A percentile compares a stretch with the other conserved stretches of the same genome.
Conservation (phyloP, 2,329 filamentous ascomycete species). For the Beauveria sp. region DNA sequence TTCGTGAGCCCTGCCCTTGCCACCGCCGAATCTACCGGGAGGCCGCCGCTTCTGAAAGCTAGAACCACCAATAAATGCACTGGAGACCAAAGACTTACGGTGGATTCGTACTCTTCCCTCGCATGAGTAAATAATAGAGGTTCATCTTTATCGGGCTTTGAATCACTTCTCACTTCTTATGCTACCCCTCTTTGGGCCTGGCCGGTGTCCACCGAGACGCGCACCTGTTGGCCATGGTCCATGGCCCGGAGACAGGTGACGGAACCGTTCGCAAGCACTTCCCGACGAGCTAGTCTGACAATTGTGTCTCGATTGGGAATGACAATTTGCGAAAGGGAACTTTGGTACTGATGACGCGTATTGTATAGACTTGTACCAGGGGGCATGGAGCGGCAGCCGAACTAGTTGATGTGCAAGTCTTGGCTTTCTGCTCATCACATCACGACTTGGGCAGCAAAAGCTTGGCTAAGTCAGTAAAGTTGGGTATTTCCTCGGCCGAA, state of each 20-base stretch:
- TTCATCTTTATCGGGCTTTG: not conserved
- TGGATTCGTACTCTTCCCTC: not conserved
- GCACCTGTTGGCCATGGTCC: not conserved
- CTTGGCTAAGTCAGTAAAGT: not conserved
- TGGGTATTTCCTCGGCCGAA: not conserved
- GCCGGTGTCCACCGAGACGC: not conserved
- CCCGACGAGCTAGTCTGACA: not conserved
- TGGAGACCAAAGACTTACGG: not conserved
- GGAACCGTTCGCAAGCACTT: not conserved
- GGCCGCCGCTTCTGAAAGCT: not conserved
- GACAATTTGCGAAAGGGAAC: not conserved
- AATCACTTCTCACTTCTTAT: not conserved
- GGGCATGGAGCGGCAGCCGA: not conserved
- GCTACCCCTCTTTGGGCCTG: not conserved
- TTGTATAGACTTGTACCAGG: not conserved
- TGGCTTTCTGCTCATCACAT: not conserved
- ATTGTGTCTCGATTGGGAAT: not conserved
- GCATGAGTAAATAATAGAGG: not conserved
- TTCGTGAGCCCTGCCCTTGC: not conserved
- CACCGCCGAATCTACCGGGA: not conserved
- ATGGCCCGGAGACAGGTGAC: not conserved
- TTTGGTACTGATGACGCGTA: conserved; percentile 1
- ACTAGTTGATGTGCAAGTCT: not conserved
- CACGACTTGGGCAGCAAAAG: not conserved
- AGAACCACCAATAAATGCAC: not conserved